phyloP scores from a whole-genome alignment of 768 basidiomycete species.

The Russula lepida region DNA sequence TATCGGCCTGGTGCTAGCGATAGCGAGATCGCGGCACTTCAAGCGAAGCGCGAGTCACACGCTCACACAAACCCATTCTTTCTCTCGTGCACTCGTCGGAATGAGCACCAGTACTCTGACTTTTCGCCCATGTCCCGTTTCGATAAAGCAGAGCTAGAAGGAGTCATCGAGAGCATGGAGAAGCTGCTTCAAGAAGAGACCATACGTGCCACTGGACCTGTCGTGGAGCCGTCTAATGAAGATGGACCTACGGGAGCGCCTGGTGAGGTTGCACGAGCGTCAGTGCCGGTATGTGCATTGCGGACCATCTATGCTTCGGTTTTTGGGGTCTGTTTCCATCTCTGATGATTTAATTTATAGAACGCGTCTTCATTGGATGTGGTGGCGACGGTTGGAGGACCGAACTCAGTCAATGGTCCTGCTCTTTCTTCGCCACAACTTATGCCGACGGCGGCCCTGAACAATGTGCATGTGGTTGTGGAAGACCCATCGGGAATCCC shows the following conservation, averaged over 20 bases:
- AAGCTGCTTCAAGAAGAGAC: constrained; percentile 33
- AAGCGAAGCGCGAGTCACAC: constrained; percentile 49
- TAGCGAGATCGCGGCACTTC: constrained; percentile 41
- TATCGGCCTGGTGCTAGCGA: constrained; percentile 41
- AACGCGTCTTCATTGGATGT: neutral
- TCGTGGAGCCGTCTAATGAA: neutral
- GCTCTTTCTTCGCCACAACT: neutral
- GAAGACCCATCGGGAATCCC: constrained; percentile 16
- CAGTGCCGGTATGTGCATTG: neutral
- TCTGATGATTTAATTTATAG: neutral
- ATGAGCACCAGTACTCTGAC: constrained; percentile 56
- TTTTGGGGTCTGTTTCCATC: neutral
- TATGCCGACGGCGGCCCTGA: neutral
- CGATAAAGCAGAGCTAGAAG: constrained; percentile 49
- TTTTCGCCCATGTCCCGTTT: constrained; percentile 82
- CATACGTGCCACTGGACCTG: neutral
- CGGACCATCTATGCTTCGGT: neutral
- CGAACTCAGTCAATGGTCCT: neutral
- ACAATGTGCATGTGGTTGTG: neutral
- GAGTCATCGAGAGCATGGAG: constrained; percentile 65
- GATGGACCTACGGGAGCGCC: neutral
- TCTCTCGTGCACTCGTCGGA: constrained; percentile 58
- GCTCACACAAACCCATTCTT: constrained; percentile 65
- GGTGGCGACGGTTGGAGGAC: neutral
- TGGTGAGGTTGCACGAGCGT: neutral